Base-by-base conservation (phyloP, 805 yeast species). In the Kazachstania psychrophila region DNA sequence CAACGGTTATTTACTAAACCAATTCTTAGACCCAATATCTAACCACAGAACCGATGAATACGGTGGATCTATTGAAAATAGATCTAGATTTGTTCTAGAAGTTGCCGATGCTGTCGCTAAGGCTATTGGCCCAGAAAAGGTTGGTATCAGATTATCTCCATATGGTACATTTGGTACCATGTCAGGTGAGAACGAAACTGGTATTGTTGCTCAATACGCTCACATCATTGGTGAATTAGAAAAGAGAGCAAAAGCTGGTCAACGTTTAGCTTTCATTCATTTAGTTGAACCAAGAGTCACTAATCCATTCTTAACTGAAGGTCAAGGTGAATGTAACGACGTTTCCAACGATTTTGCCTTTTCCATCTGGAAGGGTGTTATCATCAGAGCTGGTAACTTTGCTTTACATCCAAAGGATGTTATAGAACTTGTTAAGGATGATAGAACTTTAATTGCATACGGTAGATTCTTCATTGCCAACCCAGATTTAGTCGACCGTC, bases 1-100 rank as follows among this genome's bases (percentile, higher is more conserved):
- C n/a, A 76, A 77, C 51, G 84, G 86, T 11, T 78, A 73, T 50
- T 52, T 79, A 40, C 45, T 73, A 26, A 65, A 68, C 53, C 72
- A 73, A 52, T 77, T 79, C 47, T 49, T 76, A 43, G 70, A 73
- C 29, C 61, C 65, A 5, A 43, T 56, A 12, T 58, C 65, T 33
- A 66, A 68, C 49, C 54, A 69, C 28, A 53, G 66, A 56, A 64
- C 65, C 6, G 78, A 73, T 50, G 62, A 68, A 45, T 73, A 72
- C 44, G 78, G 77, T 39, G 77, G 76, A 4, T 56, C 66, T 6
- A 62, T 70, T 44, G 73, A 68, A 45, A 65, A 72, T 44, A 62
- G 73, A 47, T 62, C 67, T 5, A 56, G 69, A 38, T 60, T 69
- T 33, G 44, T 61, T 13, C 45, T 66, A 33, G 75, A 71, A 43